These are phyloP conservation scores for Fusarium sp. DNA, from an alignment of 2,329 filamentous ascomycete genomes.

Conservation along the genomic window DNA sequence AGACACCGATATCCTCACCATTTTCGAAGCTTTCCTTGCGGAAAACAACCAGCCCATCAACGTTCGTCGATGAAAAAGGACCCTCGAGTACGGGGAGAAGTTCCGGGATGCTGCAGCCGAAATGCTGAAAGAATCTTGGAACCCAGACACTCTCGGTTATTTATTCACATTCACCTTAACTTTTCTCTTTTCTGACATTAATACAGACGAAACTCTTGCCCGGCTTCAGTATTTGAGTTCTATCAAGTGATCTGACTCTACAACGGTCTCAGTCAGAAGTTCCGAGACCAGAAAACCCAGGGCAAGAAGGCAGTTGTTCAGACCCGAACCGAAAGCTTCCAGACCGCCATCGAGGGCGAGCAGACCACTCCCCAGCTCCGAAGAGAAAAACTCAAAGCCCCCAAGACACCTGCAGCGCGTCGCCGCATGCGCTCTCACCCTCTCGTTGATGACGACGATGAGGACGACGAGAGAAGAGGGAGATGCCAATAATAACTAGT, in stretches of 20 bases:
- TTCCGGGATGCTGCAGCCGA: background rate
- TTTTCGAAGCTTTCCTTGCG: background rate
- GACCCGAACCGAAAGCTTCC: too few species aligned
- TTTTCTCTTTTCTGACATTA: background rate
- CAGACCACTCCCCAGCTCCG: too few species aligned
- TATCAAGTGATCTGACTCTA: accelerated
- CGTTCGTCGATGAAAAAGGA: too few species aligned
- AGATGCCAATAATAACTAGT: too few species aligned
- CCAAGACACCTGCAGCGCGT: too few species aligned
- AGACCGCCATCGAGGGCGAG: too few species aligned
- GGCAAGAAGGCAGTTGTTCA: accelerated
- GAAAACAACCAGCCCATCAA: background rate
- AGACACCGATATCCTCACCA: accelerated
- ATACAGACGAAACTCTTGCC: background rate
- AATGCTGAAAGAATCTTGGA: background rate
- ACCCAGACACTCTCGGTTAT: background rate
- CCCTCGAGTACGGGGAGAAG: background rate
- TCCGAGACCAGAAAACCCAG: accelerated
- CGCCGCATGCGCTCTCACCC: too few species aligned
- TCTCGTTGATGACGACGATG: too few species aligned
- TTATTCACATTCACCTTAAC: accelerated
- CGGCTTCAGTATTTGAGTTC: background rate
- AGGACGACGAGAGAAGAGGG: too few species aligned
- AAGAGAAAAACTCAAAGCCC: too few species aligned
- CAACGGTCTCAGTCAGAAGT: accelerated